Evolutionary conservation across 164 flowering plant genomes (phyloP).

Genomic region (Amborella trichopoda): DNA sequence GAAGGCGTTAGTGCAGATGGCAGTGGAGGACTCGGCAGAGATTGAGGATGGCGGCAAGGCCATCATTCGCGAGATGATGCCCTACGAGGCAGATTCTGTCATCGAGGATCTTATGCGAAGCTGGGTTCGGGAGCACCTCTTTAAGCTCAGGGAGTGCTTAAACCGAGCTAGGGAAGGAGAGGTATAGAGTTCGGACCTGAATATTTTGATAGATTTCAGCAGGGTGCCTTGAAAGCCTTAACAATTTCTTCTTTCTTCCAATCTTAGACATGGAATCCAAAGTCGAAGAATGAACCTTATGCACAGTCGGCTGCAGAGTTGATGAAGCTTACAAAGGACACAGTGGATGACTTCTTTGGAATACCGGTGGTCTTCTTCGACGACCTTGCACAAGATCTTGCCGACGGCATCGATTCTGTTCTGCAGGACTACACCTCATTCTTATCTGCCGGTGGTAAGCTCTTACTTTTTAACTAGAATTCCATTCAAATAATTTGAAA

Average conservation of each 20-base stretch:
- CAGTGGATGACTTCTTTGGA: constrained; percentile 62
- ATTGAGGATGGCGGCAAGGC: constrained; percentile 80
- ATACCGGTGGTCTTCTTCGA: constrained; percentile 50
- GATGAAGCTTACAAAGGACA: constrained; percentile 42
- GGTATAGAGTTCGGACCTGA: too few relatives aligned
- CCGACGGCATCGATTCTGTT: constrained; percentile 49
- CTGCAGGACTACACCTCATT: constrained; percentile 59
- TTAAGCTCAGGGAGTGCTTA: constrained; percentile 30
- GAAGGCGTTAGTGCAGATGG: constrained; percentile 71
- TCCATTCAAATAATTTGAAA: too few relatives aligned
- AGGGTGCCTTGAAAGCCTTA: too few relatives aligned
- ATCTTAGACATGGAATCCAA: constrained; percentile 87
- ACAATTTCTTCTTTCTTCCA: neutral
- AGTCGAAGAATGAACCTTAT: constrained; percentile 79
- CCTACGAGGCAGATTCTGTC: constrained; percentile 70
- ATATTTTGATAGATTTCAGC: too few relatives aligned
- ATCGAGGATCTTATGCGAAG: constrained; percentile 33
- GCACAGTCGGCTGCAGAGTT: constrained; percentile 79
- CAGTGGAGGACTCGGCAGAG: constrained; percentile 70
- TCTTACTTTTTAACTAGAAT: too few relatives aligned
- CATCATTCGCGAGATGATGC: constrained; percentile 69
- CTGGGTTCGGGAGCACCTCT: constrained; percentile 61
- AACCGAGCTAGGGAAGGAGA: constrained; percentile 68
- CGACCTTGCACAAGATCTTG: constrained; percentile 51
- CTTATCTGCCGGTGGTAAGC: constrained; percentile 76